Evolutionary conservation across 768 basidiomycete genomes (phyloP).

Genomic region (Tubosaeta sp.): DNA sequence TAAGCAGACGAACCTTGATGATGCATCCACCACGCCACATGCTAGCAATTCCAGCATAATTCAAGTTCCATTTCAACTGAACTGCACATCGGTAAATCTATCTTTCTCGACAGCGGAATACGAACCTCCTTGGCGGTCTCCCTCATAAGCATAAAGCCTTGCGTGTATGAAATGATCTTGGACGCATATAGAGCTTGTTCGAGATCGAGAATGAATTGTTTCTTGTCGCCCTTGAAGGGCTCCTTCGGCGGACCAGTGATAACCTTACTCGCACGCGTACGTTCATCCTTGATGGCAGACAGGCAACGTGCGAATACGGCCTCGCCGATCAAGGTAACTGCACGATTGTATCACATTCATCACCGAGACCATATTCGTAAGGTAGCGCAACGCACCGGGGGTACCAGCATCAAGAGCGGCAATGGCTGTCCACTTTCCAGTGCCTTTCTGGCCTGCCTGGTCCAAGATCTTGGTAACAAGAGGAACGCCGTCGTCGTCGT

Average conservation of each 20-base stretch:
- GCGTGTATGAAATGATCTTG: constrained; percentile 99
- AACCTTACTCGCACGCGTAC: constrained; percentile 85
- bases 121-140: constrained; percentile 90
- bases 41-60: constrained; percentile 94
- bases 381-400: constrained; percentile 50
- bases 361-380: constrained; percentile 6
- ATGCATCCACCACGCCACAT: constrained; percentile 99
- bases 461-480: constrained; percentile 94
- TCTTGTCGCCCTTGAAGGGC: constrained; percentile 94
- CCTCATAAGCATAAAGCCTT: constrained; percentile 99
- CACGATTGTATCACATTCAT: constrained; percentile 10
- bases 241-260: constrained; percentile 90
- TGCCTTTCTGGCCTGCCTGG: constrained; percentile 97
- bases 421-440: constrained; percentile 99
- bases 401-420: constrained; percentile 91
- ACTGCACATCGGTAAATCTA: constrained; percentile 3
- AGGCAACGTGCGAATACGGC: constrained; percentile 98
- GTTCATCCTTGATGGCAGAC: constrained; percentile 96
- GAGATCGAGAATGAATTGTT: constrained; percentile 98
- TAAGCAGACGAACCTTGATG: constrained; percentile 65
- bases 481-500: constrained; percentile 91
- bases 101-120: not conserved
- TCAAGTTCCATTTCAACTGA: constrained; percentile 82
- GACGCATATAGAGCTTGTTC: constrained; percentile 99
- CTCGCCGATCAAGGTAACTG: constrained; percentile 98